Base-by-base conservation (phyloP, 2,329 filamentous ascomycete species). In the Graphilbum sp. region DNA sequence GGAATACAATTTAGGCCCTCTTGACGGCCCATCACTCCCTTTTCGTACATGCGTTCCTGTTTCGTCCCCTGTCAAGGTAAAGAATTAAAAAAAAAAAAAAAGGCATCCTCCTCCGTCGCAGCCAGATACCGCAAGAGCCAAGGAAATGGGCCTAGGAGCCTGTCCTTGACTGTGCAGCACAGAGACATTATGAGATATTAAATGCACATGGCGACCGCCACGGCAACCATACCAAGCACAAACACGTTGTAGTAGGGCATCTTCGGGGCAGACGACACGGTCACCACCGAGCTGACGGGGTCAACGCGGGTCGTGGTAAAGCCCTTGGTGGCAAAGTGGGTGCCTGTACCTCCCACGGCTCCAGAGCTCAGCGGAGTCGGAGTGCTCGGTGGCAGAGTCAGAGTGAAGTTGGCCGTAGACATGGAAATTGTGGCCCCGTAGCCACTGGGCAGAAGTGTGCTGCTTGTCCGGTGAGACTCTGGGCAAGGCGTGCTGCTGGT, bases 171-270 rank as follows among this genome's bases (percentile, higher is more conserved):
- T n/a, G n/a, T n/a, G n/a, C n/a, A n/a, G n/a, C n/a, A n/a, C n/a
- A n/a, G n/a, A n/a, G n/a, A n/a, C n/a, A n/a, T n/a, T 19, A 18
- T n/a, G n/a, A 4, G 18, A 34, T 34, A 23, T 20, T 21, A 37
- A 38, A 58, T 42, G 35, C 53, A 40, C 31, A 57, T 50, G 49
- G 56, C 52, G 37, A 57, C 43, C 33, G 48, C 47, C 30, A 18
- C 6, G n/a, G 16, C 30, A 18, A 32, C 29, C 58, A 43, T 36
- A 60, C 44, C 53, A 62, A 53, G 45, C 61, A 46, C 8, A 12
- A 29, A 12, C 7, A 12, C 27, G 15, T 29, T 9, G 13, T 13
- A 30, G 51, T 46, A 43, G 54, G 58, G 27, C 37, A 41, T 19
- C 40, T 44, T 43, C 36, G 12, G 11, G 23, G 37, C 40, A 12